phyloP scores from a whole-genome alignment of 805 yeast genomes.

The Teunomyces stri region DNA sequence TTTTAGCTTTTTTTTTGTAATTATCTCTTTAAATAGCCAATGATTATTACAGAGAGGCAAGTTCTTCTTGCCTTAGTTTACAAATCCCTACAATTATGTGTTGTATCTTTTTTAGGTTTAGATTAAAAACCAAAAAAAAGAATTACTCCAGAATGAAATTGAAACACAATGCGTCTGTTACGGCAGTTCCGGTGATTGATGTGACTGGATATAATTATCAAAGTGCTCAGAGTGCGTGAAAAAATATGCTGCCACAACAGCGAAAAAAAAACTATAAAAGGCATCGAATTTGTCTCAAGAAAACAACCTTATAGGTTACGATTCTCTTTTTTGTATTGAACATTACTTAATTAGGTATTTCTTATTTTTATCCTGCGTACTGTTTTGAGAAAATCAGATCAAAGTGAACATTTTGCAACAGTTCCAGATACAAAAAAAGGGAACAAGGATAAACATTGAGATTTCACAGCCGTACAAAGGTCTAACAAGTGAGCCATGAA shows the following conservation, averaged over 20 bases:
- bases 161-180: neutral
- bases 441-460: no score
- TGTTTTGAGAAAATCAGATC: neutral
- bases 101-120: neutral
- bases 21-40: constrained; percentile 1
- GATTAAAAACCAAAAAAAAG: neutral
- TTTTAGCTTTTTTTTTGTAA: neutral
- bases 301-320: constrained; percentile 1
- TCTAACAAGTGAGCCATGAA: constrained; percentile 16
- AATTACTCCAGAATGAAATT: no score
- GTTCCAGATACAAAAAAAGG: neutral
- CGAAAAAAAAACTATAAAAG: constrained; percentile 2
- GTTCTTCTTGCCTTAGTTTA: neutral
- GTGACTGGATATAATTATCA: neutral
- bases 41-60: neutral
- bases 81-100: neutral
- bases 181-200: neutral
- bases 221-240: neutral
- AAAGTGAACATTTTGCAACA: neutral
- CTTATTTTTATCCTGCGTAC: neutral
- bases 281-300: neutral
- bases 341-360: neutral
- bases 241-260: neutral
- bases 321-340: neutral
- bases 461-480: no score